Conservation (phyloP, 305 asterid species). For the Fraxinus dipetala region DNA sequence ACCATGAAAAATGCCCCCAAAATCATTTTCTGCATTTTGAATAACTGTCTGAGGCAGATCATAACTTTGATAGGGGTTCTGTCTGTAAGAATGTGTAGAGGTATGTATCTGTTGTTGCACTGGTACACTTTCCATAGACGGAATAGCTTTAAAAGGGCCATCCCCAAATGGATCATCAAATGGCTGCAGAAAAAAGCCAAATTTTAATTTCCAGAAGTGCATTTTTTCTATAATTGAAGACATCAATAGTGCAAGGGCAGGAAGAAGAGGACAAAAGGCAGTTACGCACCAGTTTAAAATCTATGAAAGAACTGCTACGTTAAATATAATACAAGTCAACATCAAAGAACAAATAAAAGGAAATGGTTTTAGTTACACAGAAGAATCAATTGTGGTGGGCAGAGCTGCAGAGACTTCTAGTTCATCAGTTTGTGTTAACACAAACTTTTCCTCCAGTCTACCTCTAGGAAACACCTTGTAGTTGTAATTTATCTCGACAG, state of each 20-base stretch:
- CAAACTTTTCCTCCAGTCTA: neutral
- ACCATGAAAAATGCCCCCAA: constrained; percentile 40
- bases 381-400: neutral
- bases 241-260: neutral
- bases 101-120: constrained; percentile 38
- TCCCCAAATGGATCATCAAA: constrained; percentile 97
- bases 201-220: neutral
- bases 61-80: constrained; percentile 39
- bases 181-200: constrained; percentile 47
- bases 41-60: constrained; percentile 41
- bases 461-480: neutral
- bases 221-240: neutral
- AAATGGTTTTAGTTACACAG: neutral
- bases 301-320: neutral
- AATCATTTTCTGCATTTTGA: constrained; percentile 41
- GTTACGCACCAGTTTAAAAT: neutral
- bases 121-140: constrained; percentile 37
- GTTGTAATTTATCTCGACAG: neutral
- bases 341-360: neutral
- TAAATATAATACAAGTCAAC: neutral
- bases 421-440: neutral
- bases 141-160: constrained; percentile 82
- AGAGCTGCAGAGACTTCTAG: neutral
- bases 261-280: neutral
- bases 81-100: constrained; percentile 39